Percentiles rank a stretch among this genome's conserved stretches.
These are phyloP conservation scores for Sugiyamaella xylanicola DNA, from an alignment of 1,139 yeast species.

Conservation along the genomic window DNA sequence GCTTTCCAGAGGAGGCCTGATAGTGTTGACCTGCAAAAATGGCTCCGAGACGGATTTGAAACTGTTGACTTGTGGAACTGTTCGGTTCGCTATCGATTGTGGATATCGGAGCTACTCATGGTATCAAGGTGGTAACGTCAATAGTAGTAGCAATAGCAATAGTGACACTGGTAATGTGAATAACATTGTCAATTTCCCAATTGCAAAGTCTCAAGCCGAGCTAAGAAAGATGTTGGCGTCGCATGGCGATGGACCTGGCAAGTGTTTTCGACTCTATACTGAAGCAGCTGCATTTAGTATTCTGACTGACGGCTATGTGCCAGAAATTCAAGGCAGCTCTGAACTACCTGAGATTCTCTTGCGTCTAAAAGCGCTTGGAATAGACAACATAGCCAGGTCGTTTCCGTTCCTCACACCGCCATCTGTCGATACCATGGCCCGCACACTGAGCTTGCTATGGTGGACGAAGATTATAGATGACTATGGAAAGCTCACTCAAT, in stretches of 20 bases:
- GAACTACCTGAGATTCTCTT: slow-evolving; percentile 78
- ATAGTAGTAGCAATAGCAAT: slow-evolving; percentile 1
- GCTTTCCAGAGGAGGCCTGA: background rate
- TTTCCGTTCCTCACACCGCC: slow-evolving; percentile 93
- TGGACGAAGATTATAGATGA: slow-evolving; percentile 76
- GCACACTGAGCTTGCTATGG: slow-evolving; percentile 55
- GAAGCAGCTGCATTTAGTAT: slow-evolving; percentile 69
- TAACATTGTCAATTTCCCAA: slow-evolving; percentile 21
- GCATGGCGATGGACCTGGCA: slow-evolving; percentile 62
- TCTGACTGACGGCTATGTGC: slow-evolving; percentile 75
- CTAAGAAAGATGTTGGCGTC: slow-evolving; percentile 49
- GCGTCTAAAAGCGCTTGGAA: slow-evolving; percentile 78
- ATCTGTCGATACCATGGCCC: slow-evolving; percentile 76
- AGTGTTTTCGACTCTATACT: slow-evolving; percentile 84
- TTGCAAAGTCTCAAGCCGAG: slow-evolving; percentile 30
- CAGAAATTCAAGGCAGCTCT: slow-evolving; percentile 70
- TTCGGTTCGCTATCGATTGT: slow-evolving; percentile 85
- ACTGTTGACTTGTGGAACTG: slow-evolving; percentile 33
- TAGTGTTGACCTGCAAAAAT: slow-evolving; percentile 8
- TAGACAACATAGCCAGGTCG: slow-evolving; percentile 76
- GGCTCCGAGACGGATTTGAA: slow-evolving; percentile 17
- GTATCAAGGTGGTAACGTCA: slow-evolving; percentile 8
- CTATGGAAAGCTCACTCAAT: slow-evolving; percentile 73
- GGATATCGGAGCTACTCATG: slow-evolving; percentile 51
- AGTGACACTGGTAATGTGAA: slow-evolving; percentile 1